phyloP scores from a whole-genome alignment of 1,139 yeast genomes.

The Lizanozyma gosingica region DNA sequence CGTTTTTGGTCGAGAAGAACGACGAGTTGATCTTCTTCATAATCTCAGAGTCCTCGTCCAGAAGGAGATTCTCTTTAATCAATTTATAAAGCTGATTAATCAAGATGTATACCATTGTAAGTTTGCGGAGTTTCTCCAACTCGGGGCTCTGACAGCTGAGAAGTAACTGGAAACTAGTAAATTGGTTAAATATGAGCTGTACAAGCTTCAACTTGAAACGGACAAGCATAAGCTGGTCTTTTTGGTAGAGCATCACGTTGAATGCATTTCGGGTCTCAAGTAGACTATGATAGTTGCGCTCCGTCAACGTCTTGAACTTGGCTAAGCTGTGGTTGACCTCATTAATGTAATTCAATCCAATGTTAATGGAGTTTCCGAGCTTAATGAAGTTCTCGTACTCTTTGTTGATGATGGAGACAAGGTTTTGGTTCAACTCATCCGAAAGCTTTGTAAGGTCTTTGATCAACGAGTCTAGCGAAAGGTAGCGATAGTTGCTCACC shows the following conservation, averaged over 20 bases:
- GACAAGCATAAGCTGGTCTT: background rate
- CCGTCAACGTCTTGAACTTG: background rate
- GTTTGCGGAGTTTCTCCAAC: background rate
- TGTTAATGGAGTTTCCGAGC: background rate
- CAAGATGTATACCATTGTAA: background rate
- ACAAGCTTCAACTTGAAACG: background rate
- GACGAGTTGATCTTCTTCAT: background rate
- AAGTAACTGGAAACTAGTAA: background rate
- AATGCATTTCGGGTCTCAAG: background rate
- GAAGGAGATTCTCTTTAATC: background rate
- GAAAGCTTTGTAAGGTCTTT: slow-evolving; percentile 17
- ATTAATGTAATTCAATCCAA: background rate
- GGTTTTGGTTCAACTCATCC: background rate
- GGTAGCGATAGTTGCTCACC: slow-evolving; percentile 24
- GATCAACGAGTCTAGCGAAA: slow-evolving; percentile 24
- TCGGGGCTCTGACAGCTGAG: background rate
- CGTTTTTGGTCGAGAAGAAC: background rate
- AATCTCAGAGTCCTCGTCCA: background rate
- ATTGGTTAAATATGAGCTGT: background rate
- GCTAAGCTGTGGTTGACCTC: background rate
- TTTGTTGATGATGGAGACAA: background rate
- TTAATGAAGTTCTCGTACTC: background rate
- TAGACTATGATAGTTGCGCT: background rate
- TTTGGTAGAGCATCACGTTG: background rate
- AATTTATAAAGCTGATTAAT: background rate